Conservation (phyloP, 2,329 filamentous ascomycete genomes). For the Lasiodiplodia citricola region DNA sequence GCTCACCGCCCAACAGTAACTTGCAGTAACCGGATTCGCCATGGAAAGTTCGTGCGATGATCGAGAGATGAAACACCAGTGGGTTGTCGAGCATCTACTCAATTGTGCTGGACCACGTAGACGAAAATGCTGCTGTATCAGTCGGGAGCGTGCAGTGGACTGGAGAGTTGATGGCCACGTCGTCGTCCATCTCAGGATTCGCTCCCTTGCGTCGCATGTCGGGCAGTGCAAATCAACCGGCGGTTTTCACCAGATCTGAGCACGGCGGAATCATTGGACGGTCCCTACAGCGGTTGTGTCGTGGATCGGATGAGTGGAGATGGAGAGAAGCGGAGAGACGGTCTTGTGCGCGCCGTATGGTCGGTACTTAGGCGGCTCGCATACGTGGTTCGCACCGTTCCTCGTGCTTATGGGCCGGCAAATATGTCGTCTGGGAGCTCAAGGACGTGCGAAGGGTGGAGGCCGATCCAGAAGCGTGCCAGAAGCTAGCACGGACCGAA, state of each 20-base stretch:
- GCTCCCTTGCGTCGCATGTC: constrained; percentile 8
- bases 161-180: neutral
- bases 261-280: neutral
- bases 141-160: neutral
- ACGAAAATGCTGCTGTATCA: neutral
- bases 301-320: neutral
- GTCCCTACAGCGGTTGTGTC: neutral
- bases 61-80: neutral
- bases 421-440: neutral
- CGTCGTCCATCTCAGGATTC: neutral
- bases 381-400: constrained; percentile 13
- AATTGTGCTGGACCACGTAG: neutral
- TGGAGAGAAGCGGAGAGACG: neutral
- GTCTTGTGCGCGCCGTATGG: neutral
- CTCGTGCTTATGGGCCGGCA: neutral
- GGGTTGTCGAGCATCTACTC: neutral
- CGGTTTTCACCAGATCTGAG: neutral
- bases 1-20: neutral
- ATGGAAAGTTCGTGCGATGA: neutral
- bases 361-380: neutral
- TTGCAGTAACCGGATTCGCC: neutral
- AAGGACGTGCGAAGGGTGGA: neutral
- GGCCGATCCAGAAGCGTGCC: neutral
- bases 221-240: neutral
- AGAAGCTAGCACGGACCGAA: constrained; percentile 3